Evolutionary conservation across 345 rosid genomes (phyloP), one percentile per base, ranked within the genome.

Genomic region (Kernera saxatilis): DNA sequence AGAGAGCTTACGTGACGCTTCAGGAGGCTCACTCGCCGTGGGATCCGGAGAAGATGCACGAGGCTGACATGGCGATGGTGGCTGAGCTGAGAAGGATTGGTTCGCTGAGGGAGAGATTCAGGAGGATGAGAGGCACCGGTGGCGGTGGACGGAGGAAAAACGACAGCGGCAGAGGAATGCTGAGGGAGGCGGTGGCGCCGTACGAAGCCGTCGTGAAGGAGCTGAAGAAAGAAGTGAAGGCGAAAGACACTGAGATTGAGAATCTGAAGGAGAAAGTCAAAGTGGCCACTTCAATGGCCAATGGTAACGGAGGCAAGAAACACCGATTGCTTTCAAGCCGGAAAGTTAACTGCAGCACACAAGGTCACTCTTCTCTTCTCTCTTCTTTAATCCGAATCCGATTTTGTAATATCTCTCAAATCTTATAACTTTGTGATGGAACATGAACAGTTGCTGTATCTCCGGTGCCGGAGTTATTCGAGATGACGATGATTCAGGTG

Each of bases 11-110:
- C 73, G 85, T 79, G 27, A 70, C 70, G 57, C 71, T 91, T 19
- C 97, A 93, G 53, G 98, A 93, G 45, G 98, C 98, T 25, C 98
- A 93, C 67, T 84, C 86, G 14, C 98, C 98, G 25, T 93, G 98
- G 98, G 96, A 93, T 74, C 94, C 91, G 29, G 96, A 89, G 80
- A 84, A 84, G 80, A 89, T 93, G 88, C 79, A 92, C 74, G 85
- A 61, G 23, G 96, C 98, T 27, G 98, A 93, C 46, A 74, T 84
- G 72, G 88, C 89, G 33, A 87, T 91, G 81, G 92, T 89, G 45
- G 88, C 84, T 43, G 96, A 89, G 85, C 65, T 93, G 69, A 81
- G 89, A 80, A 86, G 77, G 86, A 55, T 93, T 9, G 90, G 81
- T 19, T 84, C 79, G 35, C 69, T 91, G 69, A 80, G 91, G 70